Conservation (phyloP, 768 basidiomycete genomes). For the Collybiopsis luxurians region DNA sequence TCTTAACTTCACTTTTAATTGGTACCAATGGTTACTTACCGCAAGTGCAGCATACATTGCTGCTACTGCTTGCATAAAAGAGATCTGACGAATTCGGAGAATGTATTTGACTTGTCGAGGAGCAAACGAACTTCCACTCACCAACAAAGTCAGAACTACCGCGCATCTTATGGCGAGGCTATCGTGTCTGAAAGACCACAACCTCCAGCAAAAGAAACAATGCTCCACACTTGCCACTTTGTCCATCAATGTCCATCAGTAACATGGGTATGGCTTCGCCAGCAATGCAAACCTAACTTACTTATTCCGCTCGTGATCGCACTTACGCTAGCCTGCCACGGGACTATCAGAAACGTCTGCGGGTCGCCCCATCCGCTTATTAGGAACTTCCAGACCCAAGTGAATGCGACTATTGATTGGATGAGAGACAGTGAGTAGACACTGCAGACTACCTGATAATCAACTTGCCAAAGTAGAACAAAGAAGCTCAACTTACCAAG, state of each 20-base stretch:
- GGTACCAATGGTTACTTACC: background rate
- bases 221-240: slow-evolving; percentile 17
- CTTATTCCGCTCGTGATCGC: slow-evolving; percentile 12
- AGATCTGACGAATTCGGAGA: slow-evolving; percentile 10
- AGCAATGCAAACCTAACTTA: slow-evolving; percentile 11
- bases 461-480: too few relatives aligned
- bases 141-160: background rate
- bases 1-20: background rate
- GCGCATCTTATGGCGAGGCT: background rate
- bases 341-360: slow-evolving; percentile 7
- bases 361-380: slow-evolving; percentile 18
- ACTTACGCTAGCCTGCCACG: slow-evolving; percentile 4
- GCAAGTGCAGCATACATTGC: slow-evolving; percentile 5
- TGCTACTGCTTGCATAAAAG: slow-evolving; percentile 11
- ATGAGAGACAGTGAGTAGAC: slow-evolving; percentile 16
- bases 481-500: background rate
- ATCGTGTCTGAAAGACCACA: slow-evolving; percentile 4
- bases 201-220: slow-evolving; percentile 20
- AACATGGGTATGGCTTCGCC: background rate
- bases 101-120: too few relatives aligned
- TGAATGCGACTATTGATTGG: slow-evolving; percentile 17
- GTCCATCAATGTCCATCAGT: too few relatives aligned
- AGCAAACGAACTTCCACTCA: background rate
- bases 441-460: slow-evolving; percentile 1
- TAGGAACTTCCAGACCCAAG: slow-evolving; percentile 18